Conservation (phyloP, 805 yeast species). For the Yarrowia osloensis region DNA sequence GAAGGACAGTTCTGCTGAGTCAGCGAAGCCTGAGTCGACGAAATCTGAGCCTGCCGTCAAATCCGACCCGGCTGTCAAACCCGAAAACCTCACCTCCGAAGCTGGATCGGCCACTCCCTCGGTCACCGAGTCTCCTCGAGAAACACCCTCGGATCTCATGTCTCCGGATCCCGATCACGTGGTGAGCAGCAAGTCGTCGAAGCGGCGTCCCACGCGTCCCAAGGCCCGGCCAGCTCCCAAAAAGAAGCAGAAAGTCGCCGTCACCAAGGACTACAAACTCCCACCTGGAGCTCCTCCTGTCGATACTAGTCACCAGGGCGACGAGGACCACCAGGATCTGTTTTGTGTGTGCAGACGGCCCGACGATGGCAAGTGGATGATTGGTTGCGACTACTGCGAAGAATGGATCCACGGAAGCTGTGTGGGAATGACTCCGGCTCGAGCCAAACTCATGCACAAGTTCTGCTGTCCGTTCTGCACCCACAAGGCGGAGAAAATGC, state of each 20-base stretch:
- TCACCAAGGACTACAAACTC: not conserved
- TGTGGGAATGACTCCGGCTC: conserved; percentile 56
- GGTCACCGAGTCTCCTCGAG: not conserved
- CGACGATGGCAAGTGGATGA: conserved; percentile 82
- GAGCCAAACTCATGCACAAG: conserved; percentile 58
- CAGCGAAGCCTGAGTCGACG: not conserved
- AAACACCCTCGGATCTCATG: not conserved
- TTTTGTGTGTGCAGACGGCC: conserved; percentile 78
- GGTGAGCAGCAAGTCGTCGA: not conserved
- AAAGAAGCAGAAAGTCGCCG: not conserved
- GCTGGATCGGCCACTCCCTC: not conserved
- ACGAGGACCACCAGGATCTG: conserved; percentile 43
- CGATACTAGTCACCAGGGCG: conserved; percentile 43
- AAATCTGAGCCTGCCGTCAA: not conserved
- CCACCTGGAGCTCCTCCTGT: conserved; percentile 10
- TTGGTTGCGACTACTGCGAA: conserved; percentile 93
- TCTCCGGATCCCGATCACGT: conserved; percentile 4
- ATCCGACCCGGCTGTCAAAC: not conserved
- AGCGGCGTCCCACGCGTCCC: not conserved
- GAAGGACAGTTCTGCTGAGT: not conserved
- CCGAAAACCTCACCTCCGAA: not conserved
- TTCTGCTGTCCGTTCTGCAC: conserved; percentile 74
- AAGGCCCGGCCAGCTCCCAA: not conserved
- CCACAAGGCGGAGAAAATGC: not conserved
- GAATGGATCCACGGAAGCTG: conserved; percentile 92